A percentile compares a stretch with the other conserved stretches of the same genome.
phyloP scores from a whole-genome alignment of 345 rosid genomes.

The Citrus trifoliata region DNA sequence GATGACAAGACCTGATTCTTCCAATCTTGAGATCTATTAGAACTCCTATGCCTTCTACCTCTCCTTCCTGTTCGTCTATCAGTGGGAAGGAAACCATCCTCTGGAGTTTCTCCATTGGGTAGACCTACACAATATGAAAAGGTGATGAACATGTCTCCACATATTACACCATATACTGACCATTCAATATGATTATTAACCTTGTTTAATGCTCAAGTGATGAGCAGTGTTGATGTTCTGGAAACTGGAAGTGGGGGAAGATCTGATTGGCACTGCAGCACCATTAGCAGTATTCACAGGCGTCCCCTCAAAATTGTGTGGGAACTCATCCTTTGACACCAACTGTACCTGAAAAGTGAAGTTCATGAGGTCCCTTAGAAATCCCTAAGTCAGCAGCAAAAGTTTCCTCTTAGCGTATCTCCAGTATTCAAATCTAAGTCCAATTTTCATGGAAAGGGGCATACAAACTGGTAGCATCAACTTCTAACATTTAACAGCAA shows the following conservation, averaged over 20 bases:
- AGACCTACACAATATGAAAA: conserved; percentile 35
- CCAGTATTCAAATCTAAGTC: not conserved
- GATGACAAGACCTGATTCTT: conserved; percentile 36
- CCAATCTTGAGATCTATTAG: conserved; percentile 51
- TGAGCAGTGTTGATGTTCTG: conserved; percentile 17
- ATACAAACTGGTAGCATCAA: not conserved
- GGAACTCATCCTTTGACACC: conserved; percentile 27
- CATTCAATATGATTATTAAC: conserved; percentile 31
- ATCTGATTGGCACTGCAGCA: conserved; percentile 19
- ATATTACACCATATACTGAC: conserved; percentile 6
- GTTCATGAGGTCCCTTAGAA: not conserved
- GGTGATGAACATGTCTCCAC: conserved; percentile 7
- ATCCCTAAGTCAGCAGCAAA: not conserved
- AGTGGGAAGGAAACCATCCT: conserved; percentile 43
- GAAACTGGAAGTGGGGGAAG: conserved; percentile 25
- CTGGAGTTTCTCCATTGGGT: conserved; percentile 35
- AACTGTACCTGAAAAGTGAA: conserved; percentile 40
- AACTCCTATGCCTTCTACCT: conserved; percentile 72
- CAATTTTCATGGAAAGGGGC: not conserved
- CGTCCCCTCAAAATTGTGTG: conserved; percentile 32
- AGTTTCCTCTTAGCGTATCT: not conserved
- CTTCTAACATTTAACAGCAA: conserved; percentile 10
- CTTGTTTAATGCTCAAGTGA: conserved; percentile 40
- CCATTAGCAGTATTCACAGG: conserved; percentile 25
- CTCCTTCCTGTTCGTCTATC: conserved; percentile 64